Evolutionary conservation across 108 stramenopile genomes (phyloP).

Genomic region (Cyclotella distinguenda): DNA sequence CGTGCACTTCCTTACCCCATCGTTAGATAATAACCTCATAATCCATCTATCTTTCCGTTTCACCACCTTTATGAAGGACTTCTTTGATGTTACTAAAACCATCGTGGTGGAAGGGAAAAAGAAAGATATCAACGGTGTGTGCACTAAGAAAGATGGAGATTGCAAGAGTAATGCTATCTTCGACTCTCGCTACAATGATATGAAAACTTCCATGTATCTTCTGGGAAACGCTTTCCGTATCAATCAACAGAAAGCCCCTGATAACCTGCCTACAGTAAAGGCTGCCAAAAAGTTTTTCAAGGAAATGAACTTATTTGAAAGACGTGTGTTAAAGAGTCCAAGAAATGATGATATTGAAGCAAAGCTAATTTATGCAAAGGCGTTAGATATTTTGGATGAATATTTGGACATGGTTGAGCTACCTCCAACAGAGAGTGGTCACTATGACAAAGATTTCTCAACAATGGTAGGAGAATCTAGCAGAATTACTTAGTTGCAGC

Average conservation of each 20-base stretch:
- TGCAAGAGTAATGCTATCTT: conserved; percentile 74
- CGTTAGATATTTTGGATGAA: conserved; percentile 69
- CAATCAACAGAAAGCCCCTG: conserved; percentile 87
- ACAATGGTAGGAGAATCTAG: conserved; percentile 61
- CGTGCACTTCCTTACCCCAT: neutral
- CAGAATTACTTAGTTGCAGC: conserved; percentile 71
- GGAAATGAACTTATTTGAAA: conserved; percentile 77
- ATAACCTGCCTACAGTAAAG: conserved; percentile 83
- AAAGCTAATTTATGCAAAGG: conserved; percentile 50
- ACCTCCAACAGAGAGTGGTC: conserved; percentile 76
- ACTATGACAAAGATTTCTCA: conserved; percentile 79
- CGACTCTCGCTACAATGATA: conserved; percentile 86
- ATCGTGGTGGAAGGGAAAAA: conserved; percentile 73
- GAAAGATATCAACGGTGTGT: conserved; percentile 77
- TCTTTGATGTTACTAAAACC: conserved; percentile 54
- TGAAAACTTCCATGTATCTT: conserved; percentile 85
- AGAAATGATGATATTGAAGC: conserved; percentile 47
- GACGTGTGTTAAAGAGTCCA: conserved; percentile 50
- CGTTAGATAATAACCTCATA: neutral
- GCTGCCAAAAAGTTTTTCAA: conserved; percentile 87
- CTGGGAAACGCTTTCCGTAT: conserved; percentile 87
- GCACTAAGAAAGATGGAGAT: conserved; percentile 81
- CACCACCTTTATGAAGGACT: conserved; percentile 10
- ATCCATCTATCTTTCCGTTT: neutral
- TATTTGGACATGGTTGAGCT: conserved; percentile 88